Conservation (phyloP, 1,284 basidiomycete genomes). For the Schizophyllum amplum region DNA sequence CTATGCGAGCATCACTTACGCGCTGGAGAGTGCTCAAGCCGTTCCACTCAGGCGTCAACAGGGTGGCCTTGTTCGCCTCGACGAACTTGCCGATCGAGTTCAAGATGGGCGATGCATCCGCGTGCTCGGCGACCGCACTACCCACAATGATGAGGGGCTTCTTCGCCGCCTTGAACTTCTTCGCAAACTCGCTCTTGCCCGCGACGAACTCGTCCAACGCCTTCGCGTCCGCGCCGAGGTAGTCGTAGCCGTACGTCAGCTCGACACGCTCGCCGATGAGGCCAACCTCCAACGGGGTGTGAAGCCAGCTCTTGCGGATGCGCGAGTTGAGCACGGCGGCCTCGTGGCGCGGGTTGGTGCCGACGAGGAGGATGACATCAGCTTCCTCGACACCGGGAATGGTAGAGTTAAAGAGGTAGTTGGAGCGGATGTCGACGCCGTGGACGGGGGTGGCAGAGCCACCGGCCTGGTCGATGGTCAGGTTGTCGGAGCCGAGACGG, state of each 20-base stretch:
- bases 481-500: slow-evolving; percentile 93
- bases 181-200: slow-evolving; percentile 74
- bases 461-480: slow-evolving; percentile 66
- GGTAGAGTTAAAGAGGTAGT: slow-evolving; percentile 96
- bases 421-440: slow-evolving; percentile 89
- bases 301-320: slow-evolving; percentile 91
- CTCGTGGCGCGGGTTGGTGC: slow-evolving; percentile 97
- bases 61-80: slow-evolving; percentile 65
- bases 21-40: slow-evolving; percentile 93
- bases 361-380: slow-evolving; percentile 90
- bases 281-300: slow-evolving; percentile 79
- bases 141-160: slow-evolving; percentile 93
- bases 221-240: slow-evolving; percentile 77
- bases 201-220: slow-evolving; percentile 76
- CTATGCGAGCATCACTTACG: slow-evolving; percentile 35
- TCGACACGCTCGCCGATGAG: slow-evolving; percentile 90
- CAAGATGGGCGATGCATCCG: slow-evolving; percentile 78
- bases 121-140: slow-evolving; percentile 80
- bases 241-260: slow-evolving; percentile 90
- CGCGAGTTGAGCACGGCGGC: slow-evolving; percentile 97
- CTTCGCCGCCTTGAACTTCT: slow-evolving; percentile 88
- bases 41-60: slow-evolving; percentile 91
- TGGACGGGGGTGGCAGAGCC: slow-evolving; percentile 54
- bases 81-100: slow-evolving; percentile 78
- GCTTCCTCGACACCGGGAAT: slow-evolving; percentile 90